Base-by-base conservation (phyloP, 176 grass and related monocot genomes). In the Bolboschoenus planiculmis region DNA sequence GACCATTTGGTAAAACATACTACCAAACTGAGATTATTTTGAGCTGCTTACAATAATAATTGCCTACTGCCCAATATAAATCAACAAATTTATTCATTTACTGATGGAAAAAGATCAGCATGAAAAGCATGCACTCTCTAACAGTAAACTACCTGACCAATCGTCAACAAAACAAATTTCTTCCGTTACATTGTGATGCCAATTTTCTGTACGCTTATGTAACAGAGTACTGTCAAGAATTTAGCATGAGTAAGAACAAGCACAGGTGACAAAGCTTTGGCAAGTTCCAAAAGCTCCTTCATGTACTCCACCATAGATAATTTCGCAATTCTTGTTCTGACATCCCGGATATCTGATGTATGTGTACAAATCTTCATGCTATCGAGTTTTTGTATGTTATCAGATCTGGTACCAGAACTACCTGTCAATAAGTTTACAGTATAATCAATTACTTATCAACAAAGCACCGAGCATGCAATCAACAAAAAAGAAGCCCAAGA, bases 291-390 rank as follows among this genome's bases (percentile, higher is more conserved):
- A 10, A 33, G 46, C 48, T 78, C 24, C 44, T 78, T 33, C 29
- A 34, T 50, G 42, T 20, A 78, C 16, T 6, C 74, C 74, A 29
- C 48, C 44, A 23, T 24, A 78, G 30, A 78, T 78, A 9, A 15
- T 78, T 9, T 54, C 43, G 7, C 74, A 78, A 55, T 78, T 78
- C 11, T 54, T 54, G 14, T 51, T 47, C 24, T 78, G 74, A 54
- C 74, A 78, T 31, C 74, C 74, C 20, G 74, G 43, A 34, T 78
- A 78, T 55, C 74, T 78, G 46, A 78, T 54, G 36, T 78, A 54
- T 5, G 10, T 78, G 24, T 29, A 27, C 74, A 78, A 78, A 53
- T 78, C 27, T 78, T 54, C 74, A 78, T 33, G 13, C 14, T 31
- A 54, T 18, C 6, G 2, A 9, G 14, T 30, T 31, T 54, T 31